A percentile compares a stretch with the other conserved stretches of the same genome.
Evolutionary conservation across 1,139 yeast species (phyloP).

Genomic region (Nakaseomyces bracarensis): DNA sequence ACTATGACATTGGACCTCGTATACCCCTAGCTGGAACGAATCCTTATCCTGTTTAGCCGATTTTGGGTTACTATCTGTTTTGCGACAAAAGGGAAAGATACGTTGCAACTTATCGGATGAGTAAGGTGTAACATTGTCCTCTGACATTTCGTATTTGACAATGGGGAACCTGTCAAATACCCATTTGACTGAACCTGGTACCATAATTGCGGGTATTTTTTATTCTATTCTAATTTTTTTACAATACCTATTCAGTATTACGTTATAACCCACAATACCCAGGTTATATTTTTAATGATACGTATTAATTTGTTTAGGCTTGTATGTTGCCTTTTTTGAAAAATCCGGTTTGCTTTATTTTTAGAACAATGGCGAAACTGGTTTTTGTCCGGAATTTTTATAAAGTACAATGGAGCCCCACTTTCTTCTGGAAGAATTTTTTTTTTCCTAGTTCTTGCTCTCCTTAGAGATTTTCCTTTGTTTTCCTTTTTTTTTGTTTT

Average conservation of each 20-base stretch:
- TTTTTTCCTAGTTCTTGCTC: too few relatives aligned
- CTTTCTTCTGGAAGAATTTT: too few relatives aligned
- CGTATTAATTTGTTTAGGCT: too few relatives aligned
- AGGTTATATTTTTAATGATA: too few relatives aligned
- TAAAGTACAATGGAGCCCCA: too few relatives aligned
- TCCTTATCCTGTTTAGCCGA: slow-evolving; percentile 5
- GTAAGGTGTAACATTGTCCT: not conserved
- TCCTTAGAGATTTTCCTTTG: not conserved
- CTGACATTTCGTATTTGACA: slow-evolving; percentile 6
- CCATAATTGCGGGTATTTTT: not conserved
- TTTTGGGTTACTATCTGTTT: not conserved
- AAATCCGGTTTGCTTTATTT: too few relatives aligned
- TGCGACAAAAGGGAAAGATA: slow-evolving; percentile 8
- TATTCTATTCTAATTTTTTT: not conserved
- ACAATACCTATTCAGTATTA: not conserved
- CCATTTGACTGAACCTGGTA: slow-evolving; percentile 13
- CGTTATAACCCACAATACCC: too few relatives aligned
- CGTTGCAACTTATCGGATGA: slow-evolving; percentile 8
- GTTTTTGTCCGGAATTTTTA: too few relatives aligned
- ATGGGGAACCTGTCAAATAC: slow-evolving; percentile 18
- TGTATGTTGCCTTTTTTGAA: too few relatives aligned
- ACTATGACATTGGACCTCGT: slow-evolving; percentile 8
- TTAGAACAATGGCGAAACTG: not conserved
- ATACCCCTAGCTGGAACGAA: slow-evolving; percentile 15
- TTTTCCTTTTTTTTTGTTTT: too few relatives aligned